These are phyloP conservation scores for Tylopilus sp. DNA, from an alignment of 768 basidiomycete genomes.

Conservation along the genomic window DNA sequence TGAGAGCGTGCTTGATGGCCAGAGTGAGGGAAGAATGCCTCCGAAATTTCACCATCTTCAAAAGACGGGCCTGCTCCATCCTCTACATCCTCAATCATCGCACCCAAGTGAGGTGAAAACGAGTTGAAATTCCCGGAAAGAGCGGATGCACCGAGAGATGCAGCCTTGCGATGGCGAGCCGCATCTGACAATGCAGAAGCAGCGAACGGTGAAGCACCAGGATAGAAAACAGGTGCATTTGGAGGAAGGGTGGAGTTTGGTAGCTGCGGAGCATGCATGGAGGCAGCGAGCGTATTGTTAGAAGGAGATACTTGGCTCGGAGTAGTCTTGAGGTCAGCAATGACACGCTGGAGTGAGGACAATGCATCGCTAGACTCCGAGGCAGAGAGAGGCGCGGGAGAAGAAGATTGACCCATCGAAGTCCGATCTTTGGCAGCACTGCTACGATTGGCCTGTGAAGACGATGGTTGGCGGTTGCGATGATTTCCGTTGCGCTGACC, in stretches of 20 bases:
- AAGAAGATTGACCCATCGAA: constrained; percentile 36
- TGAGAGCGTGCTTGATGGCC: constrained; percentile 71
- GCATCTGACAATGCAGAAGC: constrained; percentile 42
- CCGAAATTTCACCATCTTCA: constrained; percentile 80
- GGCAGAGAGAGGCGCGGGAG: constrained; percentile 48
- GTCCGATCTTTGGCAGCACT: constrained; percentile 46
- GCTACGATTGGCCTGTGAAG: constrained; percentile 56
- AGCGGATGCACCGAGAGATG: constrained; percentile 60
- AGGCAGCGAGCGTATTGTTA: constrained; percentile 37
- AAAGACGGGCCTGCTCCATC: constrained; percentile 49
- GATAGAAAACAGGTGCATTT: constrained; percentile 75
- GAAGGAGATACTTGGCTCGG: constrained; percentile 44
- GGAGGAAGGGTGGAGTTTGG: constrained; percentile 50
- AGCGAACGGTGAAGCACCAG: constrained; percentile 57
- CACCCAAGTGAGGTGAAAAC: constrained; percentile 75
- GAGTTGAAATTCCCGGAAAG: constrained; percentile 61
- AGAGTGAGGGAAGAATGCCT: constrained; percentile 45
- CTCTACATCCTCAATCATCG: constrained; percentile 82
- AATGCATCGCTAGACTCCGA: constrained; percentile 76
- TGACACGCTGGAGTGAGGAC: constrained; percentile 88
- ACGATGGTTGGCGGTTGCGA: constrained; percentile 57
- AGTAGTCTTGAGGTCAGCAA: constrained; percentile 88
- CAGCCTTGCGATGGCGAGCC: constrained; percentile 78
- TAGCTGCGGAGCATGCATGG: constrained; percentile 47
- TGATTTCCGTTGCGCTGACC: constrained; percentile 45